Base-by-base conservation (phyloP, 2,329 filamentous ascomycete species). In the Fusarium euwallaceae region DNA sequence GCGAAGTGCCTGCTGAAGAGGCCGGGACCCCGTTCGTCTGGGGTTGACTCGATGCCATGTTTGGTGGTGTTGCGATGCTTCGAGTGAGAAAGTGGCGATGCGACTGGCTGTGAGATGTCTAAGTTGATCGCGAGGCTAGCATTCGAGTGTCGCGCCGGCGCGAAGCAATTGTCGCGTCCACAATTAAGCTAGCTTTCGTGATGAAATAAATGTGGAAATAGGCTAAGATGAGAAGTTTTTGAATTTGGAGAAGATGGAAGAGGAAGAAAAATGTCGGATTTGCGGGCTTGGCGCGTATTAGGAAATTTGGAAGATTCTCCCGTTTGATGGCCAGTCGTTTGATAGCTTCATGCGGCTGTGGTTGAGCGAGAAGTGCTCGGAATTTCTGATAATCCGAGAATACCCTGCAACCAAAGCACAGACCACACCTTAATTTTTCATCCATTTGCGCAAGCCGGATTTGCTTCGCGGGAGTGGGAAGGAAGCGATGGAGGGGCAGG, bases 21-120 rank as follows among this genome's bases (percentile, higher is more conserved):
- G 83, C 69, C 1, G 85, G 81, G 27, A 87, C 82, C 71, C 89
- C 90, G 78, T 92, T 91, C 11, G 88, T 85, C 76, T 91, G 88
- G 9, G 88, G 84, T 56, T 83, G 82, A 64, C 79, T 83, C 7
- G 82, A 81, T 27, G 82, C 75, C 82, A 84, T 84, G 43, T 58
- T 76, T 63, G 27, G n/a, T 17, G 12, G 55, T 60, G 27, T 27
- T 51, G 64, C 27, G 20, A 61, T 58, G 43, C 29, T 48, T 51
- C 9, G 22, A 16, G 53, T 41, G 9, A 32, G n/a, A 20, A 29
- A 56, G 53, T 41, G 16, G 29, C 11, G 45, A 62, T 68, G 63
- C 43, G 61, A 63, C 51, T 7, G 34, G 32, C 64, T 20, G 53
- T 67, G 22, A 61, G 36, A 43, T 39, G 20, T 27, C 66, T 20